A percentile compares a stretch with the other conserved stretches of the same genome.
Conservation (phyloP, 2,329 filamentous ascomycete species). For the Thyridium curvatum region DNA sequence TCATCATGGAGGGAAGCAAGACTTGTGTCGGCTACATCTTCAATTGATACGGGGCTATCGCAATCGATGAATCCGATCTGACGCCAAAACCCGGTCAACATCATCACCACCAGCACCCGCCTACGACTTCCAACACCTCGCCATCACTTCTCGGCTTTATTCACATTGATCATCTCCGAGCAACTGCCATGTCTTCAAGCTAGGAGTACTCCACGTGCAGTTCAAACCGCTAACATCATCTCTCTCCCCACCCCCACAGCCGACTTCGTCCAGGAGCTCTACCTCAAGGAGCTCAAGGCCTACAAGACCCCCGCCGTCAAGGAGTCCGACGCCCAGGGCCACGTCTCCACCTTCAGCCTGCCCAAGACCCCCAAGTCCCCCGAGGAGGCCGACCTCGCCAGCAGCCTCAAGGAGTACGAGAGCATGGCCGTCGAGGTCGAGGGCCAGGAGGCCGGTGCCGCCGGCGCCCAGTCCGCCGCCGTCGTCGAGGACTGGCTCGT, state of each 20-base stretch:
- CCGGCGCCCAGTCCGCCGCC: conserved; percentile 52
- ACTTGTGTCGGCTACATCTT: too few species aligned
- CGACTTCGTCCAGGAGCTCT: conserved; percentile 96
- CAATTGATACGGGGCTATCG: too few species aligned
- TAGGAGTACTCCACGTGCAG: too few species aligned
- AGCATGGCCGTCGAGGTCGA: conserved; percentile 89
- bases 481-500: conserved; percentile 72
- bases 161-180: too few species aligned
- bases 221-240: conserved; percentile 15
- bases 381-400: conserved; percentile 89
- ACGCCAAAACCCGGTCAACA: too few species aligned
- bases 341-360: conserved; percentile 79
- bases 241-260: conserved; percentile 47
- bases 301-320: conserved; percentile 87
- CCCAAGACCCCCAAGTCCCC: conserved; percentile 82
- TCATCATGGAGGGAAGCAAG: too few species aligned
- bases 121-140: not conserved
- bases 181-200: too few species aligned
- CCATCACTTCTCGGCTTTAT: conserved; percentile 1
- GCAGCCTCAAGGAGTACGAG: conserved; percentile 92
- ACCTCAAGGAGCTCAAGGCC: conserved; percentile 90
- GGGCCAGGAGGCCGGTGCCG: conserved; percentile 64
- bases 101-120: too few species aligned
- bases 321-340: conserved; percentile 78
- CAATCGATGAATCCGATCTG: too few species aligned